Evolutionary conservation across 257 asterid species (phyloP).

Genomic region (Ophiorrhiza pumila): DNA sequence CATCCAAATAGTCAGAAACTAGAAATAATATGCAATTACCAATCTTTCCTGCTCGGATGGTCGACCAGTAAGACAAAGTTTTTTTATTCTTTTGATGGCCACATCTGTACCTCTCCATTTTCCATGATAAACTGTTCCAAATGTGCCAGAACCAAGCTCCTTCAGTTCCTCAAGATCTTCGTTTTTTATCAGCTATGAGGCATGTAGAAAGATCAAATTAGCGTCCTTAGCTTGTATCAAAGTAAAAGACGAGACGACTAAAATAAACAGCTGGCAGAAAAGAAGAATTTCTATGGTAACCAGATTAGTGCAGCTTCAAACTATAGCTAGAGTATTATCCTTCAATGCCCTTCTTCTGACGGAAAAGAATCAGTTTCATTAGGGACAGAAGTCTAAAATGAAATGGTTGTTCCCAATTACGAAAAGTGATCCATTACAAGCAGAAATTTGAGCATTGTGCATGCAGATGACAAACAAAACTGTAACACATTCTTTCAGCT

Average conservation of each 20-base stretch:
- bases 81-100: constrained; percentile 82
- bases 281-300: neutral
- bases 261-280: neutral
- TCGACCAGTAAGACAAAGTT: constrained; percentile 74
- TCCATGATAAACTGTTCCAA: constrained; percentile 63
- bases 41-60: constrained; percentile 84
- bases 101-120: constrained; percentile 83
- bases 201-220: constrained; percentile 10
- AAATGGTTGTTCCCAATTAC: neutral
- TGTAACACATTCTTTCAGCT: neutral
- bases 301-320: neutral
- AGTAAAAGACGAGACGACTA: neutral
- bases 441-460: neutral
- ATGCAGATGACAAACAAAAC: neutral
- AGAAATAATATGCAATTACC: constrained; percentile 33
- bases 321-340: neutral
- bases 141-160: constrained; percentile 64
- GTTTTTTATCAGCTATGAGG: constrained; percentile 39
- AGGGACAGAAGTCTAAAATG: neutral
- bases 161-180: constrained; percentile 56
- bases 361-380: neutral
- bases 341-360: neutral
- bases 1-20: neutral
- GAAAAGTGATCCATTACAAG: neutral
- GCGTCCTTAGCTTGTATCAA: neutral